A percentile compares a stretch with the other conserved stretches of the same genome.
These are phyloP conservation scores for Lactifluus subvellereus DNA, from an alignment of 768 basidiomycete species.

Conservation along the genomic window DNA sequence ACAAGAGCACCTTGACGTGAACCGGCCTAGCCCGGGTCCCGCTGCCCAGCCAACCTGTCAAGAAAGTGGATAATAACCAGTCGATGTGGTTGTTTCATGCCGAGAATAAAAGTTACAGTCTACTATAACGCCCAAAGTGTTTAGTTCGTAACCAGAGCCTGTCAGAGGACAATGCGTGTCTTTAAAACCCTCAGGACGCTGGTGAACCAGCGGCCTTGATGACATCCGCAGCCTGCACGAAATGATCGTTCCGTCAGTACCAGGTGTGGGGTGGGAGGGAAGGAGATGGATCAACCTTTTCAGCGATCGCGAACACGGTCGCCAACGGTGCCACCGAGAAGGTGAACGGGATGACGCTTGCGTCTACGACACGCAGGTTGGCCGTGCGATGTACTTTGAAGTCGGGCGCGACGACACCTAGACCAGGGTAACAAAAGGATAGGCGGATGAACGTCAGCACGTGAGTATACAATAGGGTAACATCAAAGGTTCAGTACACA, in stretches of 20 bases:
- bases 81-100: neutral
- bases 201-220: slow-evolving; percentile 11
- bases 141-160: neutral
- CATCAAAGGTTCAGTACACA: neutral
- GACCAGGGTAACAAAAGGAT: neutral
- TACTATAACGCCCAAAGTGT: neutral
- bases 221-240: slow-evolving; percentile 17
- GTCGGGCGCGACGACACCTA: slow-evolving; percentile 39
- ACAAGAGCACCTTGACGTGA: too few relatives aligned
- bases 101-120: neutral
- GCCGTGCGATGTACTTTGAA: slow-evolving; percentile 40
- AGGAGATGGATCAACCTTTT: slow-evolving; percentile 14
- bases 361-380: slow-evolving; percentile 36
- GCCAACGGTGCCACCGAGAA: slow-evolving; percentile 22
- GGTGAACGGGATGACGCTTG: slow-evolving; percentile 22
- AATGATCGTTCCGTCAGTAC: neutral
- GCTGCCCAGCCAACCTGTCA: too few relatives aligned
- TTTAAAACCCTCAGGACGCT: neutral
- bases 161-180: neutral
- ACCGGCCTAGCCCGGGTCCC: too few relatives aligned
- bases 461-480: too few relatives aligned
- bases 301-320: slow-evolving; percentile 22
- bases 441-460: too few relatives aligned
- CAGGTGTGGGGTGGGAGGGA: neutral
- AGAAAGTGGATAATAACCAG: neutral